Evolutionary conservation across 345 rosid genomes (phyloP).

Genomic region (Arabidopsis arenosa): DNA sequence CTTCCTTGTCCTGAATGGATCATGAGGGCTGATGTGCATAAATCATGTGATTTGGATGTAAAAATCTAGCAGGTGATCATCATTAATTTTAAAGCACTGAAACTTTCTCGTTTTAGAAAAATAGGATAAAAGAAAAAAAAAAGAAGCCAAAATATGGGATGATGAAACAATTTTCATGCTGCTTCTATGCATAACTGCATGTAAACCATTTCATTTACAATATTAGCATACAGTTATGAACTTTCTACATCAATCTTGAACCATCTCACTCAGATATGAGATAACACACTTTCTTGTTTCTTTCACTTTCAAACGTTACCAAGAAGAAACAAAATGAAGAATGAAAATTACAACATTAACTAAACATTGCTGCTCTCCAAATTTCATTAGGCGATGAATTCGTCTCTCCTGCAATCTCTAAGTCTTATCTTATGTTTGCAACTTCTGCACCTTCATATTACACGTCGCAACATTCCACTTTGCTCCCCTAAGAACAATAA

Average conservation of each 20-base stretch:
- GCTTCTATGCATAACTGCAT: conserved; percentile 33
- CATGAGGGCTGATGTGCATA: conserved; percentile 40
- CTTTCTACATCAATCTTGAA: no score
- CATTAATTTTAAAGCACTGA: neutral
- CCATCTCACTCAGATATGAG: no score
- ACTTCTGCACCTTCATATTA: conserved; percentile 36
- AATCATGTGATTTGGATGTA: conserved; percentile 39
- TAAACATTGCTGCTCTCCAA: neutral
- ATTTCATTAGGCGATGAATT: conserved; percentile 51
- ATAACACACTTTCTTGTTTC: neutral
- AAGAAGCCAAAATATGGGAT: neutral
- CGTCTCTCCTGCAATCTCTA: conserved; percentile 55
- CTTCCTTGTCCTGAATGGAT: conserved; percentile 40
- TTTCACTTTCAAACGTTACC: neutral
- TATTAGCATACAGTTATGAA: neutral
- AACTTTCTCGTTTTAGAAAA: conserved; percentile 29
- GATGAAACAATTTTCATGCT: conserved; percentile 25
- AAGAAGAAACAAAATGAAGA: neutral
- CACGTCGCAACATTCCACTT: conserved; percentile 65
- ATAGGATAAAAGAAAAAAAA: neutral
- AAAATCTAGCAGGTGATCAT: neutral
- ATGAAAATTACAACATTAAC: conserved; percentile 12
- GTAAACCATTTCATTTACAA: conserved; percentile 8
- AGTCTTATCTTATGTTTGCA: conserved; percentile 45
- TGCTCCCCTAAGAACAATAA: conserved; percentile 48